Base-by-base conservation (phyloP, 148 eudicot species). In the Cornus florida region DNA sequence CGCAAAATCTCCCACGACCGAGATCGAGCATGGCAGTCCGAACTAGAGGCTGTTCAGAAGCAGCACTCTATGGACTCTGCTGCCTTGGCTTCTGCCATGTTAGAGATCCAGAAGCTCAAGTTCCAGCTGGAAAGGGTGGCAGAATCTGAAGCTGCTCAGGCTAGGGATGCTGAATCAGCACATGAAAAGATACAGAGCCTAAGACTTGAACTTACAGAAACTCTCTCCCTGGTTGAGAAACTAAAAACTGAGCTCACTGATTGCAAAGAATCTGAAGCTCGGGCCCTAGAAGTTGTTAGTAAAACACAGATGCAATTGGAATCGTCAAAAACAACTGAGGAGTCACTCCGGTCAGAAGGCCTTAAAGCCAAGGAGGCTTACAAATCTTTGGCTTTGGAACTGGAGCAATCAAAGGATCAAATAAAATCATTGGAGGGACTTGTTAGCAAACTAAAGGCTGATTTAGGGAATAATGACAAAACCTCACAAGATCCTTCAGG, bases 1-100 rank as follows among this genome's bases (percentile, higher is more conserved):
- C 90, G 92, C 3, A 89, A 90, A 73, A 82, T 92, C 79, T 92
- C 98, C 23, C 95, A 95, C 72, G 97, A 95, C 10, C 90, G 97
- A 11, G 98, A 95, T 32, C 88, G 85, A 62, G 92, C 90, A 64
- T 95, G 98, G 98, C 85, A 93, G 70, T 87, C 97, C 9, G 96
- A 93, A 79, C 89, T 95, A 0, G 96, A 95, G 73, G 92, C 96
- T 48, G 75, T 91, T 59, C 94, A 90, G 62, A 89, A 86, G 69
- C 98, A 95, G 64, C 90, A 90, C 85, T 84, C 90, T 0, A 83
- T 92, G 85, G 98, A 95, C 81, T 84, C 94, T 53, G 74, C 90
- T 50, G 93, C 96, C 31, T 81, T 95, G 67, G 83, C 94, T 24
- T 85, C 95, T 57, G 88, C 95, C 67, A 82, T 88, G 76, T 88